Evolutionary conservation across 2,329 filamentous ascomycete species (phyloP).

Genomic region (Tolypocladium guangdongense): DNA sequence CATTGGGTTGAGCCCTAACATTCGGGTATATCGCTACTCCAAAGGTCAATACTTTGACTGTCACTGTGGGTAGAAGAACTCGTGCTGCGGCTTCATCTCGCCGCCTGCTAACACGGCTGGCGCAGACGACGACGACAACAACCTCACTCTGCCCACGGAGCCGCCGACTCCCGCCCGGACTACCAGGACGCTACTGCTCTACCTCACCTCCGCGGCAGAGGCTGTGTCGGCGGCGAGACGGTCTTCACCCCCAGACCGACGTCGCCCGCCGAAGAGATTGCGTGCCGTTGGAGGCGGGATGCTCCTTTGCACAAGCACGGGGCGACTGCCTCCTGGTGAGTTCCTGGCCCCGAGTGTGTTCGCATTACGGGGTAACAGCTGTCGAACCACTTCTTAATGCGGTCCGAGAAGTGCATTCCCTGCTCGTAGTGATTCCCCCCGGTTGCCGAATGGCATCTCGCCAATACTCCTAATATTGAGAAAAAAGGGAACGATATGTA

Average conservation of each 20-base stretch:
- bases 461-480: no score
- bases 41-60: conserved; percentile 85
- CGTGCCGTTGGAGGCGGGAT: conserved; percentile 77
- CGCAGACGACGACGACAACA: conserved; percentile 78
- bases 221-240: conserved; percentile 77
- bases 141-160: conserved; percentile 41
- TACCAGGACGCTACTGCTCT: conserved; percentile 86
- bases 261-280: conserved; percentile 51
- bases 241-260: conserved; percentile 70
- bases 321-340: conserved; percentile 70
- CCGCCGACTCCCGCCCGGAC: conserved; percentile 36
- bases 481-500: no score
- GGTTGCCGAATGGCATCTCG: no score
- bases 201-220: conserved; percentile 64
- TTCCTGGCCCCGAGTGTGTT: no score
- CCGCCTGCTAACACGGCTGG: not conserved
- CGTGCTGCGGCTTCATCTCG: not conserved
- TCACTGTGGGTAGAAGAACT: conserved; percentile 54
- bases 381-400: no score
- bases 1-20: conserved; percentile 78
- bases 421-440: no score
- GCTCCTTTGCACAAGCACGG: conserved; percentile 82
- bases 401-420: no score
- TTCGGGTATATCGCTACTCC: conserved; percentile 78
- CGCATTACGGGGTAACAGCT: no score